Percentiles rank a stretch among this genome's conserved stretches.
Evolutionary conservation across 176 grass and related monocot species (phyloP).

Genomic region (Paspalum vaginatum): DNA sequence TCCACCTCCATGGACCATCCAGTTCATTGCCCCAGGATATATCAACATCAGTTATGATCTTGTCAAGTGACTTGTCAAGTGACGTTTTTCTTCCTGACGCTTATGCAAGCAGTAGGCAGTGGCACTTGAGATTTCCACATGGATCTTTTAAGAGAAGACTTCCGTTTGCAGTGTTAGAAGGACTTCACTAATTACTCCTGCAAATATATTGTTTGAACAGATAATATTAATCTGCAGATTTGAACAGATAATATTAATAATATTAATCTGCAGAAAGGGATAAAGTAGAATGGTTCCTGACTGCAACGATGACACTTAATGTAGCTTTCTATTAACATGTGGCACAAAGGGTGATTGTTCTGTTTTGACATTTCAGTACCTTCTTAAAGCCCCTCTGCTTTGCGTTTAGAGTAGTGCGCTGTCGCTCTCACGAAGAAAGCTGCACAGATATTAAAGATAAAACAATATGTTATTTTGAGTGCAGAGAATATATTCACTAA

Average conservation of each 20-base stretch:
- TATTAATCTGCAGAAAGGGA: neutral
- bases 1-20: neutral
- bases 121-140: neutral
- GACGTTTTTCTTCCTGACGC: neutral
- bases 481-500: neutral
- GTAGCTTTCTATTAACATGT: neutral
- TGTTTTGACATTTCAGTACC: neutral
- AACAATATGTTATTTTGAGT: neutral
- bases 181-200: neutral
- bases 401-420: neutral
- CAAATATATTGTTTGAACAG: neutral
- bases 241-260: neutral
- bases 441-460: neutral
- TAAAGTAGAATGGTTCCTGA: neutral
- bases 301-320: neutral
- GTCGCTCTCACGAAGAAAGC: neutral
- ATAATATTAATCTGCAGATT: neutral
- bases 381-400: neutral
- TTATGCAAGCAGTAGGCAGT: neutral
- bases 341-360: neutral
- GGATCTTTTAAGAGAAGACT: neutral
- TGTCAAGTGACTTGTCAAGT: neutral
- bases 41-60: neutral
- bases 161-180: neutral
- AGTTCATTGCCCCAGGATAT: neutral